A percentile compares a stretch with the other conserved stretches of the same genome.
phyloP scores from a whole-genome alignment of 257 asterid species.

The Solanum phureja region DNA sequence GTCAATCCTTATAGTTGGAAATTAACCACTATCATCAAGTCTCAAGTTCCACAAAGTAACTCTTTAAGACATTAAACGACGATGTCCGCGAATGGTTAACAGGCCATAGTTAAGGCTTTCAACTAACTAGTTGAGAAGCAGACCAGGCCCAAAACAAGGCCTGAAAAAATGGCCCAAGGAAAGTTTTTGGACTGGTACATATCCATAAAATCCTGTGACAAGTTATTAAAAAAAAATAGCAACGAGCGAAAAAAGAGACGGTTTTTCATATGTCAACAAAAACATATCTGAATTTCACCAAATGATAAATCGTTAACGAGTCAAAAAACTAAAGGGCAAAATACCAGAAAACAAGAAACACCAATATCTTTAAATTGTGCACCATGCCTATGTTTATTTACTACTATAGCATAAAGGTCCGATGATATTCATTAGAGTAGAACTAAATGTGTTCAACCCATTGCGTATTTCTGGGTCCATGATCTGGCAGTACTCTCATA shows the following conservation, averaged over 20 bases:
- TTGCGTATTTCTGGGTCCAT: conserved; percentile 82
- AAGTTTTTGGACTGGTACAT: not conserved
- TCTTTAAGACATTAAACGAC: not conserved
- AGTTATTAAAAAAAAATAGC: not conserved
- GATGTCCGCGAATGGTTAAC: not conserved
- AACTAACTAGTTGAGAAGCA: not conserved
- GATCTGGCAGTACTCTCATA: conserved; percentile 68
- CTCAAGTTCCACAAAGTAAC: not conserved
- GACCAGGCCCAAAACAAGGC: not conserved
- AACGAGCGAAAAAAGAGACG: not conserved
- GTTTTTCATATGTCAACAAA: not conserved
- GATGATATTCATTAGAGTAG: not conserved
- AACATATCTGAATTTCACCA: not conserved
- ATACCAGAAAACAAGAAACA: not conserved
- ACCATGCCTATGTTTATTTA: not conserved
- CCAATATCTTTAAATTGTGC: not conserved
- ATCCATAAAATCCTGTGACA: not conserved
- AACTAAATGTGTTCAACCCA: conserved; percentile 30
- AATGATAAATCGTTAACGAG: not conserved
- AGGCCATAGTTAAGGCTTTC: not conserved
- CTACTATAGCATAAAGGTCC: not conserved
- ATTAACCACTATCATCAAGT: not conserved
- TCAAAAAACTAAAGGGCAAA: not conserved
- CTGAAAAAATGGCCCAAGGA: not conserved
- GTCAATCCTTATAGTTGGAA: not conserved